Conservation (phyloP, 768 basidiomycete genomes). For the Trametes cinnabarina region DNA sequence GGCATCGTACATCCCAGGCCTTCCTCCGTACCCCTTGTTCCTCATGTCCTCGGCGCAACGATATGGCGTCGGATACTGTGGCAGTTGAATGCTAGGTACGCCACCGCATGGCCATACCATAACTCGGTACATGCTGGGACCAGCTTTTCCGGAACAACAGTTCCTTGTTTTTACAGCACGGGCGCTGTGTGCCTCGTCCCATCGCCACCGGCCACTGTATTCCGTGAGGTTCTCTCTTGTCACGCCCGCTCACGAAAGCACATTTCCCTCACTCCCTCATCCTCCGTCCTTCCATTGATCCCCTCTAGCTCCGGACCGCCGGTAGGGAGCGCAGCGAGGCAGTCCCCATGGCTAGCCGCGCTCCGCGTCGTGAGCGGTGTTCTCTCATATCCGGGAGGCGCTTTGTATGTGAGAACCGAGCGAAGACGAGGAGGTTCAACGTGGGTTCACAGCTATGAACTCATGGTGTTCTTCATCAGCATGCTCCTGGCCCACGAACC, state of each 20-base stretch:
- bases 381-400: slow-evolving; percentile 9
- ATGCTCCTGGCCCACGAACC: not conserved
- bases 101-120: not conserved
- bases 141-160: not conserved
- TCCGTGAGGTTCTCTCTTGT: too few species aligned
- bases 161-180: too few species aligned
- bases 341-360: not conserved
- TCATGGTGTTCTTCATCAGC: too few species aligned
- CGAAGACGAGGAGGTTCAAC: not conserved
- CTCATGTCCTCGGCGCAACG: not conserved
- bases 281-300: not conserved
- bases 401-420: slow-evolving; percentile 6
- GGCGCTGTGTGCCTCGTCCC: too few species aligned
- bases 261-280: not conserved
- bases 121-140: not conserved
- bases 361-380: not conserved
- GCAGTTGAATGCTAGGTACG: not conserved
- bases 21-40: not conserved
- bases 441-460: not conserved
- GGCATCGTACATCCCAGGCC: not conserved
- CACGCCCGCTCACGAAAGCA: not conserved
- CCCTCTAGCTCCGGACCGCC: slow-evolving; percentile 8
- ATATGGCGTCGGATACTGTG: not conserved
- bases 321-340: slow-evolving; percentile 7
- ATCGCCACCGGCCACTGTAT: too few species aligned